Evolutionary conservation across 1,284 basidiomycete species (phyloP).

Genomic region (Coniophora puteana): DNA sequence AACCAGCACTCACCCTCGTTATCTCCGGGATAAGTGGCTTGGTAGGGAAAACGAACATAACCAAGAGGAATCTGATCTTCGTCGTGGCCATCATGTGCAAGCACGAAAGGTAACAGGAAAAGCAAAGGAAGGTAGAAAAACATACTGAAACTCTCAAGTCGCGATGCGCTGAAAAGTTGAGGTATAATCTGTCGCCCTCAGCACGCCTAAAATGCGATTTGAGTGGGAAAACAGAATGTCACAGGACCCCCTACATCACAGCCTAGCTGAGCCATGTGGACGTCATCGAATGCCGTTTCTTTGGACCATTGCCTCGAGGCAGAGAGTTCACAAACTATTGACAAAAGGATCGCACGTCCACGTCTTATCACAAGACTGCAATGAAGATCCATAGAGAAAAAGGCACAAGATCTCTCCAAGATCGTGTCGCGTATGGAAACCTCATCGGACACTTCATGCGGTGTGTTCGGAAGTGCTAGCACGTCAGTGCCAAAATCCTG

Average conservation of each 20-base stretch:
- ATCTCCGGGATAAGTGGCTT: conserved; percentile 47
- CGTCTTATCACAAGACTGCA: conserved; percentile 5
- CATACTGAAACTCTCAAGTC: conserved; percentile 23
- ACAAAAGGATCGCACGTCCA: conserved; percentile 4
- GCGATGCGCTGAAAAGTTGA: conserved; percentile 1
- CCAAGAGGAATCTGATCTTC: conserved; percentile 58
- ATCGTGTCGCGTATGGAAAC: conserved; percentile 20
- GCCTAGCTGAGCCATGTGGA: conserved; percentile 4
- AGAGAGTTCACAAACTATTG: conserved; percentile 7
- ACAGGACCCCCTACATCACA: conserved; percentile 13
- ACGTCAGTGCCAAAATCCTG: too few species aligned
- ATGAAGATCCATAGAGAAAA: conserved; percentile 9
- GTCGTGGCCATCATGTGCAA: conserved; percentile 37
- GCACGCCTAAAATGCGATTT: conserved; percentile 18
- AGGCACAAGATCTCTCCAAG: conserved; percentile 1
- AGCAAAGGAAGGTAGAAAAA: conserved; percentile 17
- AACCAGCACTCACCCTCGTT: conserved; percentile 48
- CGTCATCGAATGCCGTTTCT: conserved; percentile 7
- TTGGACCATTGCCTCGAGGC: conserved; percentile 27
- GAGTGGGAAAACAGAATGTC: conserved; percentile 19
- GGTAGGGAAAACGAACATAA: conserved; percentile 61
- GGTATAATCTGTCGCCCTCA: conserved; percentile 1
- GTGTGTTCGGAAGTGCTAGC: too few species aligned
- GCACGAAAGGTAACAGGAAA: conserved; percentile 17
- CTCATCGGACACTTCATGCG: too few species aligned